Evolutionary conservation across 176 grass and related monocot species (phyloP).

Genomic region (Elymus sibiricus): DNA sequence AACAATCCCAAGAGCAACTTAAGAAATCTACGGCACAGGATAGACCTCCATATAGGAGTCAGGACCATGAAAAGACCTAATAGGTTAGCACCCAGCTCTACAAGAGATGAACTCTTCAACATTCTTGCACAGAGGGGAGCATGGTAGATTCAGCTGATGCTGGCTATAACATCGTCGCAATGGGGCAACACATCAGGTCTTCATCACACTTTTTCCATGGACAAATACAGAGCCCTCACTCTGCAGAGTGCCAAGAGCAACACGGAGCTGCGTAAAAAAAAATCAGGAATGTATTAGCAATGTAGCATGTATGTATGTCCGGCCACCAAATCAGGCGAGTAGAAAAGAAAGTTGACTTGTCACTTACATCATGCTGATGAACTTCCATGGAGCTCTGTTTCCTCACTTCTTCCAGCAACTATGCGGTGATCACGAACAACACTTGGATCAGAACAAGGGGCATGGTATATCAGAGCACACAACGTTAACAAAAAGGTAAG

Average conservation of each 20-base stretch:
- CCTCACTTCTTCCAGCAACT: conserved; percentile 93
- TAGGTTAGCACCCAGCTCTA: neutral
- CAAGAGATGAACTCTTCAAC: neutral
- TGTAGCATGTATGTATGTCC: neutral
- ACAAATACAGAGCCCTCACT: conserved; percentile 64
- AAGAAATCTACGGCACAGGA: neutral
- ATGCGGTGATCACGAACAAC: conserved; percentile 26
- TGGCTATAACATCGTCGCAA: neutral
- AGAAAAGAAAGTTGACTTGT: neutral
- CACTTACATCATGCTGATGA: conserved; percentile 74
- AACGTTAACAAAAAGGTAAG: neutral
- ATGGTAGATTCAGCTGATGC: neutral
- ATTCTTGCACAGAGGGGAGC: neutral
- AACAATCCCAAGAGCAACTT: neutral
- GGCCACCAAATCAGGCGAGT: neutral
- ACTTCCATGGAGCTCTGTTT: conserved; percentile 94
- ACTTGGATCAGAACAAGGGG: conserved; percentile 1
- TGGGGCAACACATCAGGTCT: conserved; percentile 42
- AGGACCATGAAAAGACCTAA: neutral
- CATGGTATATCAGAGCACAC: conserved; percentile 20
- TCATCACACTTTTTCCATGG: conserved; percentile 78
- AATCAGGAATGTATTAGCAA: neutral
- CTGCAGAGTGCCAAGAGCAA: conserved; percentile 66
- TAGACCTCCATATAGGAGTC: neutral
- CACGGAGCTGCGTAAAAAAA: conserved; percentile 42